These are phyloP conservation scores for Clausena lansium DNA, from an alignment of 345 rosid species.

Conservation along the genomic window DNA sequence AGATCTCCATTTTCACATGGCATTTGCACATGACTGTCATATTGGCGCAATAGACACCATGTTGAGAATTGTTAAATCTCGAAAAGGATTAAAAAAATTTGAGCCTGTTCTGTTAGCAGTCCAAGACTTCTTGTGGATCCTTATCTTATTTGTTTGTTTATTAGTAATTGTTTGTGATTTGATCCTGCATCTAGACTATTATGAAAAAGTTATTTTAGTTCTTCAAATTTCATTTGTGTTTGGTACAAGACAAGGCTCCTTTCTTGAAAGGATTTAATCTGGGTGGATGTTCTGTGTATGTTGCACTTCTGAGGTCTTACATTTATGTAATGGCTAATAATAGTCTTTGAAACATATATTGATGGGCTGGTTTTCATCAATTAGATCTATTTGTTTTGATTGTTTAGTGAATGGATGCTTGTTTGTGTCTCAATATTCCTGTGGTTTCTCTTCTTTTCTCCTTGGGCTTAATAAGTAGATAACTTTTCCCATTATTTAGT, in stretches of 20 bases:
- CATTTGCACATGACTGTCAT: background rate
- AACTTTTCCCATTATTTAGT: background rate
- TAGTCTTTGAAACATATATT: background rate
- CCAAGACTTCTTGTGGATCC: background rate
- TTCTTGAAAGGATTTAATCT: background rate
- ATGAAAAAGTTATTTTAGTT: background rate
- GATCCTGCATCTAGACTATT: background rate
- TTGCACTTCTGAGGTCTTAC: background rate
- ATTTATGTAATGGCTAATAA: background rate
- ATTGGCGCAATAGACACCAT: background rate
- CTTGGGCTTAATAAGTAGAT: background rate
- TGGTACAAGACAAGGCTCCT: background rate
- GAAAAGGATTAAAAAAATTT: background rate
- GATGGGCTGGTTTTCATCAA: background rate
- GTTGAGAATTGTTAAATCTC: background rate
- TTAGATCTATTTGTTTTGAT: background rate
- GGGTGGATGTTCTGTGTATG: background rate
- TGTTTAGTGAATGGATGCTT: background rate
- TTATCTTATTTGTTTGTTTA: background rate
- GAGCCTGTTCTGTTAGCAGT: background rate
- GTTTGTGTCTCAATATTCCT: background rate
- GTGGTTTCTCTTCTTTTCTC: background rate
- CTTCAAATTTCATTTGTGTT: background rate
- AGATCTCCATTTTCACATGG: background rate
- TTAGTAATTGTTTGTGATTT: background rate